phyloP scores from a whole-genome alignment of 177 flowering plant species.

The Vitis hybrid region DNA sequence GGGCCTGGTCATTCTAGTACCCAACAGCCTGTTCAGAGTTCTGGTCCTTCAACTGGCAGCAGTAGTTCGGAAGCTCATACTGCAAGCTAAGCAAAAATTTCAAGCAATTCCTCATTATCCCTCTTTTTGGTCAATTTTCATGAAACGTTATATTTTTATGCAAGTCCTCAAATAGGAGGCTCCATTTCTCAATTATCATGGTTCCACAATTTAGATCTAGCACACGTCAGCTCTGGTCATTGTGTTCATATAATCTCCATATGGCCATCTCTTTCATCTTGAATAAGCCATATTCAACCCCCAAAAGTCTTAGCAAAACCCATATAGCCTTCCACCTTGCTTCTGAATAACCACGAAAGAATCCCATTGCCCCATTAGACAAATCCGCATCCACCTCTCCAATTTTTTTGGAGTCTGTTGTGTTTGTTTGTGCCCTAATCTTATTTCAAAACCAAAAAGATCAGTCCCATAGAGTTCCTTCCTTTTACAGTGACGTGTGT shows the following conservation, averaged over 20 bases:
- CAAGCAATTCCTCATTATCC: constrained; percentile 9
- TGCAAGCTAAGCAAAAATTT: constrained; percentile 27
- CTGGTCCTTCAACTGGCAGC: constrained; percentile 39
- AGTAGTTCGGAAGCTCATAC: constrained; percentile 33
- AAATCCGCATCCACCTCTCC: constrained; percentile 21
- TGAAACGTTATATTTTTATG: constrained; percentile 13
- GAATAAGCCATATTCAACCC: constrained; percentile 44
- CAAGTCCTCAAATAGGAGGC: constrained; percentile 22
- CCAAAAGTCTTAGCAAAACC: constrained; percentile 27
- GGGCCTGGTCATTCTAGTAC: constrained; percentile 34
- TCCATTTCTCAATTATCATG: constrained; percentile 22
- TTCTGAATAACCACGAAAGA: constrained; percentile 29
- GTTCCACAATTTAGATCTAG: constrained; percentile 37
- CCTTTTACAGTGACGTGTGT: constrained; percentile 9
- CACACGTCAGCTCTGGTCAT: constrained; percentile 21
- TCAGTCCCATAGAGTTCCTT: constrained; percentile 17
- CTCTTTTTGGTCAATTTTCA: constrained; percentile 25
- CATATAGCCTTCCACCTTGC: constrained; percentile 22
- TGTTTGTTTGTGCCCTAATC: constrained; percentile 28
- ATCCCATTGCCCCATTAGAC: constrained; percentile 12
- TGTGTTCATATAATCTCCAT: constrained; percentile 39
- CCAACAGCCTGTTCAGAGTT: constrained; percentile 41
- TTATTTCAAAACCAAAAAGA: constrained; percentile 26
- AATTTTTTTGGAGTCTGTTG: constrained; percentile 34
- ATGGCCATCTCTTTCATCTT: constrained; percentile 33